Evolutionary conservation across 768 basidiomycete species (phyloP), one percentile per base, ranked within the genome.

Genomic region (Dacryopinax primogenitus): DNA sequence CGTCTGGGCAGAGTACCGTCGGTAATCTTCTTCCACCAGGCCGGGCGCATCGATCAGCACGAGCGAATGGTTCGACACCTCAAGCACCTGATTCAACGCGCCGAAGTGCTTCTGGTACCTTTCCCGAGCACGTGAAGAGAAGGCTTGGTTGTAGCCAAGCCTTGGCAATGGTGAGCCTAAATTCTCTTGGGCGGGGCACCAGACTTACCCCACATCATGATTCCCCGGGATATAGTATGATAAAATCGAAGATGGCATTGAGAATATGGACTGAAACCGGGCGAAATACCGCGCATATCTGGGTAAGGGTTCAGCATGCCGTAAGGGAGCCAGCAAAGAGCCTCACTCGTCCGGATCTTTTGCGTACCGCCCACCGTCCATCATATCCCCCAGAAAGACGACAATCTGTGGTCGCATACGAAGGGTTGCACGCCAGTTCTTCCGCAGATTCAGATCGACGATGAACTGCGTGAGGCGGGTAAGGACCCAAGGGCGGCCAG

Each of bases 351-450:
- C 74, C 62, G 83, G 79, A 1, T 80, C 73, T 80, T 87, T 87
- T 23, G 77, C 77, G 30, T 81, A 77, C 63, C 90, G 78, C 0
- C 91, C 92, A 64, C 82, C 84, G 70, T 95, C 92, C 84, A 95
- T 84, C 90, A 95, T 88, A 73, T 96, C 92, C 36, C 94, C 94
- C 23, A 93, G 78, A 68, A 95, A 88, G 1, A 96, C 77, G 3
- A 95, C 82, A 15, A 77, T 82, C 72, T 95, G 83, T 6, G 92
- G 88, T 28, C 74, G 76, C 63, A 83, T 78, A 4, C 77, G 75
- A 63, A 82, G 77, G 1, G 84, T 84, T 7, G 80, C 84, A 64
- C 81, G 80, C 93, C 92, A 96, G 71, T 80, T 87, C 76, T 92
- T 94, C 51, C 88, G 82, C 65, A 95, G 77, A 72, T 91, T 90